Evolutionary conservation across 1,284 basidiomycete genomes (phyloP).

Genomic region (Grifola frondosa): DNA sequence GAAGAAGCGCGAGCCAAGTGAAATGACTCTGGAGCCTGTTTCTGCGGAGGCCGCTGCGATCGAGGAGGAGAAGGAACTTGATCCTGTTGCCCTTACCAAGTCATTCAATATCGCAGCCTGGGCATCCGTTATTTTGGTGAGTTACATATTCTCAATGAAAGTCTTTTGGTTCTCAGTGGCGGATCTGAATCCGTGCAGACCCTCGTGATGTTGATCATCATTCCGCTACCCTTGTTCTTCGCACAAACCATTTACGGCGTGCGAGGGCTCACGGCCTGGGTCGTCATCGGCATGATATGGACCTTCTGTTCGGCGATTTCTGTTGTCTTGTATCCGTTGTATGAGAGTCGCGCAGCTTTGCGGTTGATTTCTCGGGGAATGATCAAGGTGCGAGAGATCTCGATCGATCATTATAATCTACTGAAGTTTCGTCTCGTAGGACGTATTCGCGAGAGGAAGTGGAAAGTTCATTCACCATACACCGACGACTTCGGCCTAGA

Average conservation of each 20-base stretch:
- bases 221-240: constrained; percentile 85
- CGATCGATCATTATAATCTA: background rate
- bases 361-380: constrained; percentile 59
- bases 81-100: constrained; percentile 59
- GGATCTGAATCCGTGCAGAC: constrained; percentile 45
- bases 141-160: constrained; percentile 28
- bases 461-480: constrained; percentile 50
- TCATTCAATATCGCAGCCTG: constrained; percentile 79
- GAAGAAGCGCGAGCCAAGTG: constrained; percentile 37
- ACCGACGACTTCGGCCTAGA: too few relatives aligned
- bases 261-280: constrained; percentile 73
- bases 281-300: constrained; percentile 81
- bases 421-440: constrained; percentile 2
- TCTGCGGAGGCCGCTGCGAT: constrained; percentile 36
- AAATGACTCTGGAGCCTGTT: constrained; percentile 30
- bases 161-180: background rate
- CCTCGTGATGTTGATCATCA: constrained; percentile 63
- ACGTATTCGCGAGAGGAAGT: constrained; percentile 46
- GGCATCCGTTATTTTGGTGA: constrained; percentile 65
- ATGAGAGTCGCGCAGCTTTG: constrained; percentile 75
- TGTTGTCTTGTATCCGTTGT: constrained; percentile 84
- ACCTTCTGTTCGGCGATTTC: constrained; percentile 72
- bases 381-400: constrained; percentile 47
- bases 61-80: constrained; percentile 55
- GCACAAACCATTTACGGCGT: constrained; percentile 70